These are phyloP conservation scores for Kokia cookei DNA, from an alignment of 441 rosid genomes.

Conservation along the genomic window DNA sequence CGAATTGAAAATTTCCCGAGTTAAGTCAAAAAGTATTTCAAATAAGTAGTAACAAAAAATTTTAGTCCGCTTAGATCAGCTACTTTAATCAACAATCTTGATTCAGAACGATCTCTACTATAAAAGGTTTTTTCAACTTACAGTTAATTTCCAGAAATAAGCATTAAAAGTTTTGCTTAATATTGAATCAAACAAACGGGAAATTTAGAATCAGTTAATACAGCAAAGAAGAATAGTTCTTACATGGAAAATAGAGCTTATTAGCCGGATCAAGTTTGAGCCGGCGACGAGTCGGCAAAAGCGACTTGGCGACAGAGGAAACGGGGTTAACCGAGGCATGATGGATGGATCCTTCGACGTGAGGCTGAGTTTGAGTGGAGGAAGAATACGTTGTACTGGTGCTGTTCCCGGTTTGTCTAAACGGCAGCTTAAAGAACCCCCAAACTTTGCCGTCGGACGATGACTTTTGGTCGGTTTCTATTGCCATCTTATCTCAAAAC, in stretches of 20 bases:
- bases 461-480: slow-evolving; percentile 48
- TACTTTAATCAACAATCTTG: not conserved
- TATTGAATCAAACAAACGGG: not conserved
- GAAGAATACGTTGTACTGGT: slow-evolving; percentile 30
- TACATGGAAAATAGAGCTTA: slow-evolving; percentile 92
- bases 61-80: not conserved
- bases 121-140: not conserved
- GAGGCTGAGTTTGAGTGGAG: slow-evolving; percentile 26
- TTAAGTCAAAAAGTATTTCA: not conserved
- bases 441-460: slow-evolving; percentile 62
- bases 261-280: slow-evolving; percentile 88
- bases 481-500: slow-evolving; percentile 31
- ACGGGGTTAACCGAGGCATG: slow-evolving; percentile 47
- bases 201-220: not conserved
- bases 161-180: not conserved
- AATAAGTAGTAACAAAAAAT: not conserved
- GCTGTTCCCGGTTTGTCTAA: slow-evolving; percentile 37
- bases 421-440: slow-evolving; percentile 84
- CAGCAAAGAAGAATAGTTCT: slow-evolving; percentile 5
- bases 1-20: not conserved
- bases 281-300: slow-evolving; percentile 68
- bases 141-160: not conserved
- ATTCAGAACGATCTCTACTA: not conserved
- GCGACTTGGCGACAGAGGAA: slow-evolving; percentile 76
- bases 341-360: slow-evolving; percentile 56